Percentiles rank a stretch among this genome's conserved stretches.
phyloP scores from a whole-genome alignment of 345 rosid species.

The Geranium rotundifolium region DNA sequence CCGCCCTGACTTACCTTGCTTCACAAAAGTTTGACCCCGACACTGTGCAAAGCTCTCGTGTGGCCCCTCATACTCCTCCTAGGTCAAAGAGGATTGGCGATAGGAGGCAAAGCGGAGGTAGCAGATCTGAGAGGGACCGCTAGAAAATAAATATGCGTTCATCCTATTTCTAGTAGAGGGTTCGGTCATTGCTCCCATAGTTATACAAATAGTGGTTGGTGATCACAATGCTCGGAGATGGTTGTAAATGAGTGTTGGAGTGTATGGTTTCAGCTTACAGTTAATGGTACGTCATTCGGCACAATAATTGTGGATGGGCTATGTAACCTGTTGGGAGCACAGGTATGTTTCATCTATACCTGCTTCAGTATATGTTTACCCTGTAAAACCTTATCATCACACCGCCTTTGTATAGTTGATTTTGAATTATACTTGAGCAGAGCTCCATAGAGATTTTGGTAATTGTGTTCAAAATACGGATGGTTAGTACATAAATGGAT shows the following conservation, averaged over 20 bases:
- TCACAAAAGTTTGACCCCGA: conserved; percentile 56
- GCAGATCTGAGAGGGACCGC: conserved; percentile 15
- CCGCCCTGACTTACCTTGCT: conserved; percentile 75
- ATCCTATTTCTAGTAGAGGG: too few species aligned
- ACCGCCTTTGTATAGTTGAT: background rate
- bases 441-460: background rate
- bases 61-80: conserved; percentile 47
- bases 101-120: conserved; percentile 15
- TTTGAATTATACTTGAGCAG: background rate
- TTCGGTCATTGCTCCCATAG: too few species aligned
- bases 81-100: conserved; percentile 32
- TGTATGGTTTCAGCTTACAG: too few species aligned
- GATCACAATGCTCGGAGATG: too few species aligned
- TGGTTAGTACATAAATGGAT: too few species aligned
- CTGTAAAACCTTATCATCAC: background rate
- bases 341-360: background rate
- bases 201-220: too few species aligned
- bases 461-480: too few species aligned
- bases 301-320: too few species aligned
- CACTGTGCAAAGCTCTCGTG: conserved; percentile 26
- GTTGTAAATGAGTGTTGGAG: too few species aligned
- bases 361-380: background rate
- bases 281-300: too few species aligned
- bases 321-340: too few species aligned
- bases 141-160: background rate